Evolutionary conservation across 2,329 filamentous ascomycete species (phyloP).

Genomic region (Trichophyton benhamiae): DNA sequence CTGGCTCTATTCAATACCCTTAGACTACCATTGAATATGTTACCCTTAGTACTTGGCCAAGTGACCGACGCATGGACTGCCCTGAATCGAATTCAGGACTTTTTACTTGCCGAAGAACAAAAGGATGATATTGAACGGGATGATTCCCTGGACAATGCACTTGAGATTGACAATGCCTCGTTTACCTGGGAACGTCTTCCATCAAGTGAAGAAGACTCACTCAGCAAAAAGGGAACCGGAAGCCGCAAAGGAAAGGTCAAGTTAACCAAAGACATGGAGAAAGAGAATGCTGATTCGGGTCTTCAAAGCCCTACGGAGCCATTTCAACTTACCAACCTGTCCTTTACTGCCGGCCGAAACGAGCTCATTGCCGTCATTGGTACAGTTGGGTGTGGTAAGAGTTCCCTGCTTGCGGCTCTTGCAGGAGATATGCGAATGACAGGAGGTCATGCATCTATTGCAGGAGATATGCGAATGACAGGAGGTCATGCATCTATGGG

Average conservation of each 20-base stretch:
- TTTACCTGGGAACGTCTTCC: constrained; percentile 70
- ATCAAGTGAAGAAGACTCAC: constrained; percentile 13
- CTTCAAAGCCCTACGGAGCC: constrained; percentile 22
- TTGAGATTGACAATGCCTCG: constrained; percentile 58
- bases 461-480: constrained; percentile 86
- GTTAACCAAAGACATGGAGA: background rate
- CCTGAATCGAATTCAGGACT: constrained; percentile 73
- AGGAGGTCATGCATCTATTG: constrained; percentile 58
- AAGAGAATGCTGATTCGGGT: constrained; percentile 13
- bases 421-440: constrained; percentile 91
- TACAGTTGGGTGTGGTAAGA: constrained; percentile 69
- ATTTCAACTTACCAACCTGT: constrained; percentile 31
- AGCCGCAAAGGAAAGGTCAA: background rate
- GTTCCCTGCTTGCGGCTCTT: constrained; percentile 72
- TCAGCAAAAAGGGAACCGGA: constrained; percentile 11
- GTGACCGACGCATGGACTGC: constrained; percentile 83
- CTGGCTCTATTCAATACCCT: constrained; percentile 87
- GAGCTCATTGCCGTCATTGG: constrained; percentile 31
- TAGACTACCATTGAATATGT: constrained; percentile 74
- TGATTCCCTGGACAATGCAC: constrained; percentile 40
- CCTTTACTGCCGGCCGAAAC: constrained; percentile 25
- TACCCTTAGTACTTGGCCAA: constrained; percentile 80
- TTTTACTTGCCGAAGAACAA: constrained; percentile 73
- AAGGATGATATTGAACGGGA: constrained; percentile 55
- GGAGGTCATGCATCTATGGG: constrained; percentile 61